Percentiles rank a stretch among this genome's conserved stretches.
Conservation (phyloP, 2,329 filamentous ascomycete genomes). For the Teratosphaeria pseudoeucalypti region DNA sequence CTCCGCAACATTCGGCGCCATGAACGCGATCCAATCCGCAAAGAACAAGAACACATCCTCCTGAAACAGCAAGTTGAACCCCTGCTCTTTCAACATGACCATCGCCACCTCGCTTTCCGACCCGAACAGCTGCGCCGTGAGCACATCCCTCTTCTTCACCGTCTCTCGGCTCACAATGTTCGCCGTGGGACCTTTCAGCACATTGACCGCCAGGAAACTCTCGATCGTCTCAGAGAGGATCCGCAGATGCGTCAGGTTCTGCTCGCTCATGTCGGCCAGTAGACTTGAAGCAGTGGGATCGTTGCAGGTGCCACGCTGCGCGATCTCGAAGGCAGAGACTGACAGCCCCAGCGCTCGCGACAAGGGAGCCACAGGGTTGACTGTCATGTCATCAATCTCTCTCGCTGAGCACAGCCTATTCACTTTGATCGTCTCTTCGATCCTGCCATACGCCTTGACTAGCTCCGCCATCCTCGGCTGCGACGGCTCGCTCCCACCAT, state of each 20-base stretch:
- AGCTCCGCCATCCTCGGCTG: conserved; percentile 26
- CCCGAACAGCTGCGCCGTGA: conserved; percentile 22
- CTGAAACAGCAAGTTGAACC: conserved; percentile 44
- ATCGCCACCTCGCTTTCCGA: conserved; percentile 14
- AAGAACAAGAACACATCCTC: conserved; percentile 72
- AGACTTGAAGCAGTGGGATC: conserved; percentile 58
- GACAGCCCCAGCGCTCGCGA: conserved; percentile 60
- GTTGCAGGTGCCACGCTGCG: conserved; percentile 71
- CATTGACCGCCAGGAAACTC: conserved; percentile 71
- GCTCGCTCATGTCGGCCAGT: conserved; percentile 72
- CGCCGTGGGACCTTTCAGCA: conserved; percentile 47
- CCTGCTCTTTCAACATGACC: conserved; percentile 11
- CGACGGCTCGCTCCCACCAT: conserved; percentile 1
- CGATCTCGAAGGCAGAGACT: conserved; percentile 81
- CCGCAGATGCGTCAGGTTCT: conserved; percentile 74
- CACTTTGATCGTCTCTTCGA: conserved; percentile 44
- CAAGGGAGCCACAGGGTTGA: conserved; percentile 12
- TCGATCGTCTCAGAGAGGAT: conserved; percentile 80
- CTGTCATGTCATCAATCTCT: conserved; percentile 6
- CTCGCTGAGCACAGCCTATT: conserved; percentile 33
- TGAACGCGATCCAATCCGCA: conserved; percentile 45
- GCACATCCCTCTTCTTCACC: conserved; percentile 16
- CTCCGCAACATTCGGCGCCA: conserved; percentile 19
- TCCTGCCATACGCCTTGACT: conserved; percentile 44
- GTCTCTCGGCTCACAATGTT: conserved; percentile 26